Evolutionary conservation across 306 rosid species (phyloP).

Genomic region (Sophora flavescens): DNA sequence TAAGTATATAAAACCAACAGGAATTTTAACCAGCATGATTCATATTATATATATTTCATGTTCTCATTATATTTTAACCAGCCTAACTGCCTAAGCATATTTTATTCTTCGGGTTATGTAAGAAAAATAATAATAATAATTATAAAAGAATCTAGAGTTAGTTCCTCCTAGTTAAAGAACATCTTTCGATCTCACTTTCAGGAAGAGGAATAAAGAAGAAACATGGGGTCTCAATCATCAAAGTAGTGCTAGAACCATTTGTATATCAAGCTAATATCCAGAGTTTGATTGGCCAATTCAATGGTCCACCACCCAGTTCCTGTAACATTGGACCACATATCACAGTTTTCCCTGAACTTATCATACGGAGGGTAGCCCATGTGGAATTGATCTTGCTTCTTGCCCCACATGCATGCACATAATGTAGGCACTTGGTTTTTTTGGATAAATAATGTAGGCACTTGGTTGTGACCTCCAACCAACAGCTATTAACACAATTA

Average conservation of each 20-base stretch:
- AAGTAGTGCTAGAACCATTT: conserved; percentile 32
- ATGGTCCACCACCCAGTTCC: conserved; percentile 34
- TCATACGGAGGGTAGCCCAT: conserved; percentile 22
- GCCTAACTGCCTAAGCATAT: no score
- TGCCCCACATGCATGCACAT: conserved; percentile 24
- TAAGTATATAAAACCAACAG: no score
- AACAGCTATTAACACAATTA: no score
- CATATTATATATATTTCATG: background rate
- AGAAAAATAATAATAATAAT: no score
- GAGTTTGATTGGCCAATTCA: no score
- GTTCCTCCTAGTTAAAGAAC: conserved; percentile 11
- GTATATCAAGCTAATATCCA: conserved; percentile 37
- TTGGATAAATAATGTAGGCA: no score
- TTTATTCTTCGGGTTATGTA: no score
- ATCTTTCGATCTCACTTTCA: conserved; percentile 25
- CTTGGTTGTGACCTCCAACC: no score
- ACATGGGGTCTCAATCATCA: conserved; percentile 46
- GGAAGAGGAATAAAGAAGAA: conserved; percentile 25
- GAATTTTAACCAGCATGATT: no score
- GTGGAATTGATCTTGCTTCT: background rate
- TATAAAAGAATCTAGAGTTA: background rate
- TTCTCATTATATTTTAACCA: background rate
- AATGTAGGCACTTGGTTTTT: no score
- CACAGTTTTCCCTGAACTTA: conserved; percentile 29
- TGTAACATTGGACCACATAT: conserved; percentile 45